Percentiles rank a stretch among this genome's conserved stretches.
Evolutionary conservation across 345 rosid species (phyloP).

Genomic region (Acer saccharum): DNA sequence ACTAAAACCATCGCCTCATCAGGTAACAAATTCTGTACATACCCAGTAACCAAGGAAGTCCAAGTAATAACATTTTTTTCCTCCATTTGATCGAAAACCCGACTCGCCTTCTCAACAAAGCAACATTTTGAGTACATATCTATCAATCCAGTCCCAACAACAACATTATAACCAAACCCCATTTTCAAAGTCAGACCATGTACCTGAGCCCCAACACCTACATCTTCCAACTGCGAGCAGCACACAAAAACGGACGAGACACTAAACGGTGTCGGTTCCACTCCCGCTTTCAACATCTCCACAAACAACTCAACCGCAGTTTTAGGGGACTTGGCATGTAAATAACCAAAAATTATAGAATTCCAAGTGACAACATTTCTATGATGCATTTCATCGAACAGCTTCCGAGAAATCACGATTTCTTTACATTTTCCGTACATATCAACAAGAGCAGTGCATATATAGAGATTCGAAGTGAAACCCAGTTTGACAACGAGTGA

Average conservation of each 20-base stretch:
- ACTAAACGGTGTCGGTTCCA: slow-evolving; percentile 17
- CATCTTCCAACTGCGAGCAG: slow-evolving; percentile 33
- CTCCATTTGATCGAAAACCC: slow-evolving; percentile 24
- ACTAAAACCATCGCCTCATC: slow-evolving; percentile 33
- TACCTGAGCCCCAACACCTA: slow-evolving; percentile 32
- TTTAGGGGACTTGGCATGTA: slow-evolving; percentile 21
- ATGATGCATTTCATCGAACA: slow-evolving; percentile 34
- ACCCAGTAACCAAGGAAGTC: slow-evolving; percentile 35
- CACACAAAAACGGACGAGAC: slow-evolving; percentile 26
- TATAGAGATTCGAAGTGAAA: slow-evolving; percentile 30
- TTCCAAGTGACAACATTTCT: slow-evolving; percentile 39
- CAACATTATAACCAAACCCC: slow-evolving; percentile 29
- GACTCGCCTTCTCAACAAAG: slow-evolving; percentile 23
- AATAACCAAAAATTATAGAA: slow-evolving; percentile 38
- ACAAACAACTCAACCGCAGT: slow-evolving; percentile 23
- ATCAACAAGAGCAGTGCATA: slow-evolving; percentile 32
- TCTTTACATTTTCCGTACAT: slow-evolving; percentile 33
- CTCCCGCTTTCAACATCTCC: slow-evolving; percentile 22
- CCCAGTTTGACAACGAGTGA: slow-evolving; percentile 33
- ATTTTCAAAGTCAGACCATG: slow-evolving; percentile 36
- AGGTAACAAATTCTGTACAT: slow-evolving; percentile 29
- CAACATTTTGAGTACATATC: slow-evolving; percentile 38
- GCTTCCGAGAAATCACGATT: slow-evolving; percentile 17
- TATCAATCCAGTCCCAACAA: slow-evolving; percentile 35
- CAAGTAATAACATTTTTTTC: slow-evolving; percentile 37